These are phyloP conservation scores for Haplosporangium gracile DNA, from an alignment of 192 early-diverging fungal species.

Conservation along the genomic window DNA sequence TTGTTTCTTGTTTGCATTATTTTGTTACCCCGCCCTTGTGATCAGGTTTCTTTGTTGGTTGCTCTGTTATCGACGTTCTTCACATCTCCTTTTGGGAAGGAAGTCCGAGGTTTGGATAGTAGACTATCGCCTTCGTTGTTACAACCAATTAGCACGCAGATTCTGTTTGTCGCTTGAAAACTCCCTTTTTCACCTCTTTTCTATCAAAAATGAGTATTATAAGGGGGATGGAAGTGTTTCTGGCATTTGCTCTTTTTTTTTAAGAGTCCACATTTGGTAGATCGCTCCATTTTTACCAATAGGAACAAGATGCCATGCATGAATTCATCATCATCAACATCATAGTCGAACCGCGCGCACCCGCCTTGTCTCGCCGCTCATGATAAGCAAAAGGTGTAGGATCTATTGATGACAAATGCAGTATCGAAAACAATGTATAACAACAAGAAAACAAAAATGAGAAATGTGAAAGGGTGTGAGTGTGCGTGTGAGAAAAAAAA, in stretches of 20 bases:
- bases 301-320: not conserved
- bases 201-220: no score
- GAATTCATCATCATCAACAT: not conserved
- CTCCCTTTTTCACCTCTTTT: no score
- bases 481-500: not conserved
- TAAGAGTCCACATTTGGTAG: not conserved
- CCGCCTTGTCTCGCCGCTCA: not conserved
- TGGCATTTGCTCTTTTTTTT: not conserved
- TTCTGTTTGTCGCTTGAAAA: no score
- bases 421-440: not conserved
- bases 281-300: not conserved
- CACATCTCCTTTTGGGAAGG: no score
- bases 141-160: no score
- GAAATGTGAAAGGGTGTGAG: not conserved
- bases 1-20: no score
- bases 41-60: no score
- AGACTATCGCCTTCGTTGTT: no score
- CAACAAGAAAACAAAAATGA: not conserved
- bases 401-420: constrained; percentile 10
- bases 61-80: no score
- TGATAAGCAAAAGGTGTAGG: not conserved
- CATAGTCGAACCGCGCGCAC: not conserved
- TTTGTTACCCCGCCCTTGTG: no score
- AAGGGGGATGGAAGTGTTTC: no score
- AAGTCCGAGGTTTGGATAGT: no score